Evolutionary conservation across 116 monocot genomes (phyloP).

Genomic region (Cymodocea nodosa): DNA sequence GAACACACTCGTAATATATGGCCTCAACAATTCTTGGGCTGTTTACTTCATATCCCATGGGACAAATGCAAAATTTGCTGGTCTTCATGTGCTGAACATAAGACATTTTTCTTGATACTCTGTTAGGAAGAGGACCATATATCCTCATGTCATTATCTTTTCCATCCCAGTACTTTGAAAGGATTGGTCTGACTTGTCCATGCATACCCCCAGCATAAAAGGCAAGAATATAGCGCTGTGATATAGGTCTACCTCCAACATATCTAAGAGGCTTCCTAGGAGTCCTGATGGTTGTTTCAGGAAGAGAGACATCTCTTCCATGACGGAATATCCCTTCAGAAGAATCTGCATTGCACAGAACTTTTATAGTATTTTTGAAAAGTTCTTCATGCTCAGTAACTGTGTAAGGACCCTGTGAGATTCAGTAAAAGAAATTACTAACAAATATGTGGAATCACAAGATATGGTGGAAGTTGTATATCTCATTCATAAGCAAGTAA

Average conservation of each 20-base stretch:
- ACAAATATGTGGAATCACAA: no score
- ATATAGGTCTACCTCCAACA: conserved; percentile 26
- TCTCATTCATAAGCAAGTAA: no score
- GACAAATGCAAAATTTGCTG: conserved; percentile 46
- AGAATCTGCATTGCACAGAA: conserved; percentile 39
- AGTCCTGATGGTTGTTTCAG: conserved; percentile 31
- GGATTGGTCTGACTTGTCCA: conserved; percentile 29
- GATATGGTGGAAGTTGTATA: no score
- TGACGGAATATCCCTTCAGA: conserved; percentile 29
- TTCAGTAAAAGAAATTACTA: background rate
- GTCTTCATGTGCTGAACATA: conserved; percentile 36
- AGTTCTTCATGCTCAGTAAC: conserved; percentile 26
- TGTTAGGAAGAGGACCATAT: conserved; percentile 17
- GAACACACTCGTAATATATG: conserved; percentile 37
- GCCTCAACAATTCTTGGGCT: conserved; percentile 48
- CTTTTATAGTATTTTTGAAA: conserved; percentile 38
- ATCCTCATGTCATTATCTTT: conserved; percentile 26
- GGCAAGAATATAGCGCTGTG: conserved; percentile 32
- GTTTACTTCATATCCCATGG: conserved; percentile 47
- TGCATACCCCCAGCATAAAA: conserved; percentile 50
- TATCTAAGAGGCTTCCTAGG: conserved; percentile 26
- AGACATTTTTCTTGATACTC: conserved; percentile 21
- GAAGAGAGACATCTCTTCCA: conserved; percentile 42
- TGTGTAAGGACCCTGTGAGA: conserved; percentile 30
- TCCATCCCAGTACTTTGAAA: conserved; percentile 18